These are phyloP conservation scores for Leishmania gerbilli DNA, from an alignment of 208 protist genomes.

Conservation along the genomic window DNA sequence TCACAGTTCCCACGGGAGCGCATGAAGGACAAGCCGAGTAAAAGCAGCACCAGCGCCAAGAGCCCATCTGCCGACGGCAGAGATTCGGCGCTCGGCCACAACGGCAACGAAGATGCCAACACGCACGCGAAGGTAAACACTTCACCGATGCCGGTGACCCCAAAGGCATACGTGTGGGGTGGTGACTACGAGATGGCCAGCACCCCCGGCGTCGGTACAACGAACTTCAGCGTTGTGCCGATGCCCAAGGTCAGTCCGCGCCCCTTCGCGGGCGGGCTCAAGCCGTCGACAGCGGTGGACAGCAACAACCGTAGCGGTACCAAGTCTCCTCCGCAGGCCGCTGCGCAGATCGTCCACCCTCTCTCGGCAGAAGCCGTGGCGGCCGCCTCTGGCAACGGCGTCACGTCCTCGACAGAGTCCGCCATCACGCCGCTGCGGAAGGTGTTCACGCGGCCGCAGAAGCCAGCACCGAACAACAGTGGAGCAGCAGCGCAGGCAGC, in stretches of 20 bases:
- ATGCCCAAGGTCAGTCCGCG: constrained; percentile 22
- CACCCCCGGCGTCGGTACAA: neutral
- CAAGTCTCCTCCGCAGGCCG: neutral
- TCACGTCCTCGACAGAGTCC: constrained; percentile 20
- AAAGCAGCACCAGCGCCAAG: constrained; percentile 6
- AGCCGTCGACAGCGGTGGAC: neutral
- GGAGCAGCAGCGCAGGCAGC: constrained; percentile 6
- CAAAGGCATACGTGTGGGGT: constrained; percentile 23
- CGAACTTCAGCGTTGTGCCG: constrained; percentile 8
- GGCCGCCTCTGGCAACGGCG: neutral
- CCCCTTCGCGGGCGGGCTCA: neutral
- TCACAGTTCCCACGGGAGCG: constrained; percentile 30
- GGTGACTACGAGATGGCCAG: constrained; percentile 27
- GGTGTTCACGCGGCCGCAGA: constrained; percentile 2
- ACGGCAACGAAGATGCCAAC: neutral
- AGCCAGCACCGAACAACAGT: constrained; percentile 4
- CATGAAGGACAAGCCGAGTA: constrained; percentile 2
- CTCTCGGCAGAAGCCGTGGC: neutral
- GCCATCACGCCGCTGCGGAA: constrained; percentile 17
- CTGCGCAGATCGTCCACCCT: constrained; percentile 7
- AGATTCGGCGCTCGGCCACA: neutral
- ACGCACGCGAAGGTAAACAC: constrained; percentile 15
- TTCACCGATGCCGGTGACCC: neutral
- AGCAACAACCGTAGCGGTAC: neutral
- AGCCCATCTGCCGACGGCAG: constrained; percentile 4